Evolutionary conservation across 1,284 basidiomycete species (phyloP), one percentile per base, ranked within the genome.

Genomic region (Apiotrichum laibachii): DNA sequence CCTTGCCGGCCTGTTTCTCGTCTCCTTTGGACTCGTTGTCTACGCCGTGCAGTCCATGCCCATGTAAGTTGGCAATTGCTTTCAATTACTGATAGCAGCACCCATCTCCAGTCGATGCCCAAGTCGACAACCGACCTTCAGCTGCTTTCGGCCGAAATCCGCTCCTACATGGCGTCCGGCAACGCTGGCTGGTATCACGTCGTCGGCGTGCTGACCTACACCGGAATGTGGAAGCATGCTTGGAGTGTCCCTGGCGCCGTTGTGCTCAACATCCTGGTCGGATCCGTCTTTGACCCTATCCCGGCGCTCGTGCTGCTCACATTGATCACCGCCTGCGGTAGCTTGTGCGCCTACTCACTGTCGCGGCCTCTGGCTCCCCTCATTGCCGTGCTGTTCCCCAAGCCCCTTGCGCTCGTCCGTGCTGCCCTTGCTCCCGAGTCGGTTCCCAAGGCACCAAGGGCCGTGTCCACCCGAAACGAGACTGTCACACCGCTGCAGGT

Each of bases 211-310:
- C 82, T 95, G 69, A 86, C 87, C 40, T 82, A 91, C n/a, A 86
- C 88, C 21, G 89, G 89, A 3, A 81, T 90, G 39, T 95, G 90
- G 90, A 94, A 92, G 78, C 92, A 95, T 74, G 90, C 91, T 9
- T 95, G 91, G 91, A 92, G 90, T 61, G 85, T 95, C 52, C 91
- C 91, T 6, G 91, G 91, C 7, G 91, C 89, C 62, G 90, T 93
- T 55, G 82, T 94, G 56, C 87, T 92, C 89, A 94, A 94, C 75
- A 90, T 93, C 40, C 82, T 93, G n/a, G 87, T 88, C 13, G 91
- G 91, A 42, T 89, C 89, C 13, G 78, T 94, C 5, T 88, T 93
- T 71, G 87, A 88, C 19, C 89, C 91, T 7, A 77, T 86, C 33
- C 83, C 86, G 58, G 91, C 91, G 21, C 88, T 91, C 12, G 66